Evolutionary conservation across 495 filamentous ascomycete species (phyloP), one percentile per base, ranked within the genome.

Genomic region (Penicillium egyptiacum): DNA sequence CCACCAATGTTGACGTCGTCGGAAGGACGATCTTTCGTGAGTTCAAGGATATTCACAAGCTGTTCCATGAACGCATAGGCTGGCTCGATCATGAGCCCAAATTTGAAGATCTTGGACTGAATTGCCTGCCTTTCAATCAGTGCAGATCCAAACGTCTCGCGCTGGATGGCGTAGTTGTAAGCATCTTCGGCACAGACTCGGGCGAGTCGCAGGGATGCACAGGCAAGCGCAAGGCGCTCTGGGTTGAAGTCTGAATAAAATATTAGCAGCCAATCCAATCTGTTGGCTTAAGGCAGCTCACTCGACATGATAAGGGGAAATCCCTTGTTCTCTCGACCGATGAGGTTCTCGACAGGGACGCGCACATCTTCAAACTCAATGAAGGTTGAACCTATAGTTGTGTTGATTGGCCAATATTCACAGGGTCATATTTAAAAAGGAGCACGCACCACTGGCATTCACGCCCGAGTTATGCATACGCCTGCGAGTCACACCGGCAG

Each of bases 381-480:
- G 49, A 78, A 79, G 14, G 76, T 79, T 23, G 75, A 77, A 0
- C 78, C 78, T 71, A 30, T 20, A 28, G 2, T 14, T 5, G 12
- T 12, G 39, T 60, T 42, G 54, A 26, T 51, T 58, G 40, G 10
- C 45, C 28, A 16, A 8, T 26, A 10, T n/a, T 31, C 6, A 35
- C 9, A 41, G 8, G 12, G 5, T 1, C 85, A 20, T 82, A 85
- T 1, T 82, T 58, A 9, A 20, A 6, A 41, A 16, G 26, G 14
- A 35, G 10, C 11, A 41, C 69, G 11, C 67, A 73, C 72, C 72
- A 46, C 72, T 75, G 6, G 74, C 74, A 56, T 74, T 73, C 0
- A 75, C 71, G 14, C 88, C 79, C 10, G 89, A 92, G 71, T 95
- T 93, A 23, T 81, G 81, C 25, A 90, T 95, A 77, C 91, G 86